Evolutionary conservation across 2,329 filamentous ascomycete species (phyloP).

Genomic region (Colletotrichum simmondsii): DNA sequence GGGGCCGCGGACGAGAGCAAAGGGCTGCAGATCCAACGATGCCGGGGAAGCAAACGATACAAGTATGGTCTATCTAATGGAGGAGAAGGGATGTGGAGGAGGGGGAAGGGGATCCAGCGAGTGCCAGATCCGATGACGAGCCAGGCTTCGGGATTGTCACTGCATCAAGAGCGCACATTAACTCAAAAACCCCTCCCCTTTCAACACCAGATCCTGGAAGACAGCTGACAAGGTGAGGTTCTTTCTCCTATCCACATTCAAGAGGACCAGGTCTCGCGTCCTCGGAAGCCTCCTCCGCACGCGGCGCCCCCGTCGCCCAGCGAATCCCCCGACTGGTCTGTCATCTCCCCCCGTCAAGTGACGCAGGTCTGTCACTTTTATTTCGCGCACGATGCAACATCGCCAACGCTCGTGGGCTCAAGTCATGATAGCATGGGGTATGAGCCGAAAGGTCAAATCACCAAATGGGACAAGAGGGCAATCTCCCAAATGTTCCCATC

Average conservation of each 20-base stretch:
- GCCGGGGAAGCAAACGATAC: slow-evolving; percentile 17
- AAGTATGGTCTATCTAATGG: slow-evolving; percentile 17
- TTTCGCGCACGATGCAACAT: not conserved
- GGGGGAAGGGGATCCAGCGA: not conserved
- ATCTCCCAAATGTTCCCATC: not conserved
- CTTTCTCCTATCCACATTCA: not conserved
- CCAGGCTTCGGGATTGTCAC: not conserved
- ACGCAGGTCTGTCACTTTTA: not conserved
- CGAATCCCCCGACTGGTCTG: slow-evolving; percentile 23
- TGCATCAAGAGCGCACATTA: slow-evolving; percentile 5
- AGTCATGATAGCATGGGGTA: not conserved
- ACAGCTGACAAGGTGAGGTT: not conserved
- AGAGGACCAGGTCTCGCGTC: not conserved
- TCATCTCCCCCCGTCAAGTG: not conserved
- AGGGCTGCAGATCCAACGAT: not conserved
- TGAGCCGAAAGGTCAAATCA: not conserved
- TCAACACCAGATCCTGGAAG: not conserved
- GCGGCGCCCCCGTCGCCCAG: slow-evolving; percentile 1
- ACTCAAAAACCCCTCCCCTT: slow-evolving; percentile 1
- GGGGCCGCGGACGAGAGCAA: slow-evolving; percentile 5
- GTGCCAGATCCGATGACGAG: slow-evolving; percentile 7
- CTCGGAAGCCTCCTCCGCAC: slow-evolving; percentile 9
- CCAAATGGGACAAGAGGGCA: not conserved
- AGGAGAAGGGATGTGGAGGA: not conserved
- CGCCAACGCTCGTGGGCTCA: not conserved